Evolutionary conservation across 202 grass and related monocot species (phyloP).

Genomic region (Eragrostis tef): DNA sequence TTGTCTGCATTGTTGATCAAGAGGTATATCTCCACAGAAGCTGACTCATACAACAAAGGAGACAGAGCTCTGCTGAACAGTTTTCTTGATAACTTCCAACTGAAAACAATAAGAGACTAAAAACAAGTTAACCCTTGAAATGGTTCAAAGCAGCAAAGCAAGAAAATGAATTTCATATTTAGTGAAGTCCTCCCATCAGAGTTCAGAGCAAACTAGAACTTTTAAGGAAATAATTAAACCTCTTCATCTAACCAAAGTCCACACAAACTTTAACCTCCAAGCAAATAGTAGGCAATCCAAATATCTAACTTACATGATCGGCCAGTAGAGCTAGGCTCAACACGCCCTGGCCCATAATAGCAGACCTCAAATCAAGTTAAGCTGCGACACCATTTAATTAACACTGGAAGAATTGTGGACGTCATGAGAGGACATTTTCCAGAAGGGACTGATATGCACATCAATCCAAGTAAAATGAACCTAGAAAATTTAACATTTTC

Average conservation of each 20-base stretch:
- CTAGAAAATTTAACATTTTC: neutral
- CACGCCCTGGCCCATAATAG: neutral
- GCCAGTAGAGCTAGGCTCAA: neutral
- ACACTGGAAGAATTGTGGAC: neutral
- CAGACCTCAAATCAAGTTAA: neutral
- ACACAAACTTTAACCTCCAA: neutral
- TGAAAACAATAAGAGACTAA: neutral
- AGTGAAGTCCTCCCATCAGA: neutral
- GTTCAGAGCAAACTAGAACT: neutral
- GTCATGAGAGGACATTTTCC: neutral
- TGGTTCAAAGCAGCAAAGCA: neutral
- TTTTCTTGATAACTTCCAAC: conserved; percentile 23
- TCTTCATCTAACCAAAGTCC: neutral
- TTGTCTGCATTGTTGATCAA: conserved; percentile 57
- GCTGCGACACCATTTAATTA: neutral
- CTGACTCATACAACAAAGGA: conserved; percentile 21
- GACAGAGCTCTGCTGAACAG: neutral
- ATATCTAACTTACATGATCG: neutral
- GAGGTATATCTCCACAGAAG: conserved; percentile 15
- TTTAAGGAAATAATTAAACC: neutral
- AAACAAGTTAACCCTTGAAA: conserved; percentile 24
- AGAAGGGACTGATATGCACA: neutral
- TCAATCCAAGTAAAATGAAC: neutral
- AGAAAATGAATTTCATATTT: conserved; percentile 1
- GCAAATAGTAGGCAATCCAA: neutral